Base-by-base conservation (phyloP, 345 rosid species). In the Lepidium aucheri region DNA sequence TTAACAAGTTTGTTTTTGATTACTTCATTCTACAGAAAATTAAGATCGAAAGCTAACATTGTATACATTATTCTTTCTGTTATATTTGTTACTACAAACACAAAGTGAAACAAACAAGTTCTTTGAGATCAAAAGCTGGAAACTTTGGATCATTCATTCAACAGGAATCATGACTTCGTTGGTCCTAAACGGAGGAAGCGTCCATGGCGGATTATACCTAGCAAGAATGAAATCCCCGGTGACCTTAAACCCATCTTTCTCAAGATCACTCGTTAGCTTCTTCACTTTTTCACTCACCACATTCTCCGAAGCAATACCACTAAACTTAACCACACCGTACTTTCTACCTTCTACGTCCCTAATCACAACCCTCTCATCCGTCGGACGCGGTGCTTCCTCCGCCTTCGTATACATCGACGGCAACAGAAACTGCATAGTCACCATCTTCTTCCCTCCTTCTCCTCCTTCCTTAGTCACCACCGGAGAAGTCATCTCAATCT, bases 161-260 rank as follows among this genome's bases (percentile, higher is more conserved):
- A 93, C 68, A 9, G 96, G 87, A 40, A 88, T 70, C 91, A 87
- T 76, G 38, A 90, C 82, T 72, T 90, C 97, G 14, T 93, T 90
- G 41, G 94, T 85, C 80, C 87, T 86, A 4, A 86, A 79, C 13
- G 82, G 63, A 13, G 96, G 96, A 68, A 90, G 36, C 47, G 97
- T 86, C 89, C 91, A 90, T 7, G 98, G 96, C 0, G 97, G 98
- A 34, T 93, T 93, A 70, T 85, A 88, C 85, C 98, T 84, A 52
- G 85, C 94, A 55, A 90, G 81, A 66, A 86, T 6, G 40, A 61
- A 80, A 40, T 86, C 82, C 12, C 98, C 97, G 30, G 41, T 55
- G 57, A 88, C 72, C 79, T 82, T 87, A 54, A 65, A 69, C 73
- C 97, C 97, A 42, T 89, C 97, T 77, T 68, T 81, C 76, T 82